Percentiles rank a stretch among this genome's conserved stretches.
phyloP scores from a whole-genome alignment of 2,329 filamentous ascomycete species.

The Camillea tinctor region DNA sequence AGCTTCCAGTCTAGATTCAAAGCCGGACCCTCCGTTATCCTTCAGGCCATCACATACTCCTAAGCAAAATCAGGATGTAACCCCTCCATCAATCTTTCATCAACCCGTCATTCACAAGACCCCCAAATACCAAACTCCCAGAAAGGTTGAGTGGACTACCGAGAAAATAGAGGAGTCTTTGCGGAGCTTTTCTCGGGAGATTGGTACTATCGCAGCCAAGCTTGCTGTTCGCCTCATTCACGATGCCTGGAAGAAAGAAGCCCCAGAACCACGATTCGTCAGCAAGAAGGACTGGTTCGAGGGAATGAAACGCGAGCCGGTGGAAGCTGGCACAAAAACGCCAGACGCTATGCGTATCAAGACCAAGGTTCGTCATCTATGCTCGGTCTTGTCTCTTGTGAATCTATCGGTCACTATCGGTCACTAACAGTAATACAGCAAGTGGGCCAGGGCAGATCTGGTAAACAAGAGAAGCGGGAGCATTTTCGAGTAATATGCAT shows the following conservation, averaged over 20 bases:
- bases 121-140: conserved; percentile 34
- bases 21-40: conserved; percentile 9
- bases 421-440: conserved; percentile 32
- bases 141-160: conserved; percentile 41
- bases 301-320: conserved; percentile 38
- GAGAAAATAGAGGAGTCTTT: conserved; percentile 43
- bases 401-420: conserved; percentile 16
- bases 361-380: conserved; percentile 43
- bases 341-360: conserved; percentile 47
- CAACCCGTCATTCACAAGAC: conserved; percentile 26
- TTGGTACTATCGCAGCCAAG: conserved; percentile 45
- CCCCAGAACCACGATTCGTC: conserved; percentile 38
- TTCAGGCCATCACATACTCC: conserved; percentile 14
- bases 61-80: conserved; percentile 15
- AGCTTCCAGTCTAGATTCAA: conserved; percentile 17
- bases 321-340: conserved; percentile 28
- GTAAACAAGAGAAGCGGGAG: conserved; percentile 45
- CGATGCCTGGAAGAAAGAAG: conserved; percentile 41
- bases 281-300: conserved; percentile 50
- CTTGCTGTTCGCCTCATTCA: conserved; percentile 45
- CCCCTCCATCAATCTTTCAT: conserved; percentile 17
- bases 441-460: conserved; percentile 37
- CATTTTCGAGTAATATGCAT: conserved; percentile 44
- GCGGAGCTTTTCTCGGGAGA: conserved; percentile 39
- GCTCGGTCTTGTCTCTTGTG: too few relatives aligned